These are phyloP conservation scores for Hypoxylon cercidicola DNA, from an alignment of 495 filamentous ascomycete species.

Conservation along the genomic window DNA sequence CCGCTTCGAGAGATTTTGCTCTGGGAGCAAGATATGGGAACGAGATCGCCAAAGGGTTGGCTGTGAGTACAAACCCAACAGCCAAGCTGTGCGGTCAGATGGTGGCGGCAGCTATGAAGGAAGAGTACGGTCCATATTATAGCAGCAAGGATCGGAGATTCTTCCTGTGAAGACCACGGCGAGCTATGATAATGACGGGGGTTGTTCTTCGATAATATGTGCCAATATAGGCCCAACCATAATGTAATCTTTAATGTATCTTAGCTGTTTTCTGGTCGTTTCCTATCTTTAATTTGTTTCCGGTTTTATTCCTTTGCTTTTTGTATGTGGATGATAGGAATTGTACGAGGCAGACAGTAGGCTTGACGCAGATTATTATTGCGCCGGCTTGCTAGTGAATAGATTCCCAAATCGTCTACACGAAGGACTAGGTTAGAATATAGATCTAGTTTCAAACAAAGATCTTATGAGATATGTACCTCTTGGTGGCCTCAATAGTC, in stretches of 20 bases:
- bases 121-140: conserved; percentile 67
- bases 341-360: neutral
- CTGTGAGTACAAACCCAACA: conserved; percentile 85
- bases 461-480: conserved; percentile 48
- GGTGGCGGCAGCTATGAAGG: conserved; percentile 85
- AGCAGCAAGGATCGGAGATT: conserved; percentile 32
- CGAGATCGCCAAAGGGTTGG: conserved; percentile 77
- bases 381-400: conserved; percentile 10
- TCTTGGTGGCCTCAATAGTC: conserved; percentile 59
- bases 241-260: no score
- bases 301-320: no score
- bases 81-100: conserved; percentile 90
- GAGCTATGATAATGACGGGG: no score
- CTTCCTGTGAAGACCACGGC: no score
- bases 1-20: conserved; percentile 78
- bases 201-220: no score
- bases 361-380: conserved; percentile 16
- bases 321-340: no score
- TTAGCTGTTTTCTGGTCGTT: no score
- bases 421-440: conserved; percentile 9
- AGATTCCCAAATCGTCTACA: conserved; percentile 32
- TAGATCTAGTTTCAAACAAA: neutral
- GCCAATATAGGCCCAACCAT: no score
- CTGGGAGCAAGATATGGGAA: conserved; percentile 81
- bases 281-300: no score